These are phyloP conservation scores for Fraxinus albicans DNA, from an alignment of 305 asterid species.

Conservation along the genomic window DNA sequence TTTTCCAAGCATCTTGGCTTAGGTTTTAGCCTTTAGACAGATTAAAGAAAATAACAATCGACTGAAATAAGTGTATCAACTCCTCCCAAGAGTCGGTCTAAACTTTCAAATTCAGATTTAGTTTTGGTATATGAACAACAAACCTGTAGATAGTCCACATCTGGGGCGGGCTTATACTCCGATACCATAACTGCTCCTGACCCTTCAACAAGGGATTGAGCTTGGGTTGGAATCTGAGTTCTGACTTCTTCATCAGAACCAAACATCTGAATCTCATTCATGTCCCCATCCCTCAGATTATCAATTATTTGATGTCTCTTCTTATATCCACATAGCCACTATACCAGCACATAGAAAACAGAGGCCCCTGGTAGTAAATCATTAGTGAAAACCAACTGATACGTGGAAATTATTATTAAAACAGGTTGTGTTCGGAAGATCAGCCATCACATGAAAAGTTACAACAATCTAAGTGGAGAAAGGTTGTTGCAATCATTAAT, in stretches of 20 bases:
- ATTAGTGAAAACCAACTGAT: conserved; percentile 85
- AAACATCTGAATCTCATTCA: conserved; percentile 53
- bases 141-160: conserved; percentile 98
- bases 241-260: conserved; percentile 75
- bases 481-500: neutral
- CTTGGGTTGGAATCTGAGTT: conserved; percentile 81
- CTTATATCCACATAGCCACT: conserved; percentile 77
- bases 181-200: conserved; percentile 72
- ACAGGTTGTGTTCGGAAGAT: conserved; percentile 17
- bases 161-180: conserved; percentile 77
- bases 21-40: no score
- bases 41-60: neutral
- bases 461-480: neutral
- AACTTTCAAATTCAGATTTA: neutral
- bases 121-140: neutral
- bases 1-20: no score
- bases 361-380: conserved; percentile 95
- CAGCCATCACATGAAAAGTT: neutral
- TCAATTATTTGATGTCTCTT: conserved; percentile 39
- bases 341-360: conserved; percentile 94
- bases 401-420: conserved; percentile 29
- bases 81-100: neutral
- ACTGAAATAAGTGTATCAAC: neutral
- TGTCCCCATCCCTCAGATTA: conserved; percentile 43
- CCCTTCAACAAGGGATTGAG: conserved; percentile 79